A percentile compares a stretch with the other conserved stretches of the same genome.
Evolutionary conservation across 371 early-diverging fungal species (phyloP).

Genomic region (Zopfochytrium polystomum): DNA sequence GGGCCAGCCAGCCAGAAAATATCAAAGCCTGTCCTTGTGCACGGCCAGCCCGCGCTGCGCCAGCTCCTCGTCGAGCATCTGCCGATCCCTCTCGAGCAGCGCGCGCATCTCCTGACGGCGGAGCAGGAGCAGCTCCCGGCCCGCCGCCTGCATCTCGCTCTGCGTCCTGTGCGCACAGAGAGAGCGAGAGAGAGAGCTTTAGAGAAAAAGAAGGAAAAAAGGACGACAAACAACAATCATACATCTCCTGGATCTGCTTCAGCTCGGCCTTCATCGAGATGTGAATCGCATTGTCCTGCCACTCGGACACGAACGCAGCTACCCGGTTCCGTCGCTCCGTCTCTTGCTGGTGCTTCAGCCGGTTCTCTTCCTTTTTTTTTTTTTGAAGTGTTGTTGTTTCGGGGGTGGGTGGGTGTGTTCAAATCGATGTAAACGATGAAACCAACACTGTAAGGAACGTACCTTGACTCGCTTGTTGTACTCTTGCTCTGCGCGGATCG

Average conservation of each 20-base stretch:
- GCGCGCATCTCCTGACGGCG: constrained; percentile 7
- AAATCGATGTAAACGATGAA: too few species aligned
- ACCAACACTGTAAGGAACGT: too few species aligned
- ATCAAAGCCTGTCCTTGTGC: constrained; percentile 11
- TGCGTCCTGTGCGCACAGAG: constrained; percentile 2
- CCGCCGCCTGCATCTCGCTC: constrained; percentile 17
- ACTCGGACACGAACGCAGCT: constrained; percentile 14
- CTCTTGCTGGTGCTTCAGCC: constrained; percentile 2
- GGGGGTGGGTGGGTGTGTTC: too few species aligned
- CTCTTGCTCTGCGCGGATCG: constrained; percentile 8
- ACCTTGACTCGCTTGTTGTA: constrained; percentile 12
- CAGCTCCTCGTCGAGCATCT: constrained; percentile 11
- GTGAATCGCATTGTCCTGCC: constrained; percentile 17
- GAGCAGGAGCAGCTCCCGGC: constrained; percentile 11
- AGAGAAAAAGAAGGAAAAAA: constrained; percentile 3
- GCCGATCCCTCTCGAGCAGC: constrained; percentile 7
- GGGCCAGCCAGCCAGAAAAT: too few species aligned
- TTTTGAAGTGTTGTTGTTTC: too few species aligned
- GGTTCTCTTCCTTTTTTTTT: constrained; percentile 18
- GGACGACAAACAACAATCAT: not conserved
- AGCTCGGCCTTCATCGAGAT: constrained; percentile 18
- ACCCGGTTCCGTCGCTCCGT: constrained; percentile 7
- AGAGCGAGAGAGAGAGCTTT: not conserved
- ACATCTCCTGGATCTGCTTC: constrained; percentile 20
- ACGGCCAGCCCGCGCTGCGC: constrained; percentile 2